Percentiles rank a stretch among this genome's conserved stretches.
Conservation (phyloP, 805 yeast species). For the Ascoidea rubescens region DNA sequence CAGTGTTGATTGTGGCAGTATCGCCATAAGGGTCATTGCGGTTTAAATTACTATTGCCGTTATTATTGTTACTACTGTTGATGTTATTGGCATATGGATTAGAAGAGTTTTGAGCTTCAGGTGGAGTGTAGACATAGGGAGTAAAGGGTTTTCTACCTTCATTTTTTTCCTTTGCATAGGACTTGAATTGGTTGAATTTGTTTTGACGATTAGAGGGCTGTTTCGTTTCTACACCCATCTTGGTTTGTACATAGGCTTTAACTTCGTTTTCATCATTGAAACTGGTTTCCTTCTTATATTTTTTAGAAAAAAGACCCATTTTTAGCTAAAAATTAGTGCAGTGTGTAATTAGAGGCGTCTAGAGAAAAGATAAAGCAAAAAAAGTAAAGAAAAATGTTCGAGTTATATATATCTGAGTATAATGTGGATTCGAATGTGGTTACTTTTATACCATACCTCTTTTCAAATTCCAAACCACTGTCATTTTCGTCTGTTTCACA, state of each 20-base stretch:
- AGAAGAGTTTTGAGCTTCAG: background rate
- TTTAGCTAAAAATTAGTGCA: no score
- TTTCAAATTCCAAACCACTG: no score
- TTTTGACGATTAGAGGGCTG: background rate
- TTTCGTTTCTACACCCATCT: background rate
- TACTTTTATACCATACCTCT: no score
- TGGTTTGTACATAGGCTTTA: background rate
- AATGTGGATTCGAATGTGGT: no score
- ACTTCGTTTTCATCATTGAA: background rate
- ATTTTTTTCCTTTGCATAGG: background rate
- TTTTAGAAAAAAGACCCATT: background rate
- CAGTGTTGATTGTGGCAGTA: background rate
- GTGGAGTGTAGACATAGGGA: background rate
- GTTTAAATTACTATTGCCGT: no score
- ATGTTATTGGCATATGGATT: background rate
- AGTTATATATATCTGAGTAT: no score
- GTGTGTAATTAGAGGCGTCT: no score
- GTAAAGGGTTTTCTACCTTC: background rate
- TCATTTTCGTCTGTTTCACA: no score
- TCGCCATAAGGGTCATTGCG: background rate
- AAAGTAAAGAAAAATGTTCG: no score
- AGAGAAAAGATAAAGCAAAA: no score
- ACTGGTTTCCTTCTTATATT: no score
- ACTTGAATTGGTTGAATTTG: no score
- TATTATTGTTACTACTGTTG: background rate